Evolutionary conservation across 805 yeast genomes (phyloP), one percentile per base, ranked within the genome.

Genomic region (Grigorovia yakushimaensis): DNA sequence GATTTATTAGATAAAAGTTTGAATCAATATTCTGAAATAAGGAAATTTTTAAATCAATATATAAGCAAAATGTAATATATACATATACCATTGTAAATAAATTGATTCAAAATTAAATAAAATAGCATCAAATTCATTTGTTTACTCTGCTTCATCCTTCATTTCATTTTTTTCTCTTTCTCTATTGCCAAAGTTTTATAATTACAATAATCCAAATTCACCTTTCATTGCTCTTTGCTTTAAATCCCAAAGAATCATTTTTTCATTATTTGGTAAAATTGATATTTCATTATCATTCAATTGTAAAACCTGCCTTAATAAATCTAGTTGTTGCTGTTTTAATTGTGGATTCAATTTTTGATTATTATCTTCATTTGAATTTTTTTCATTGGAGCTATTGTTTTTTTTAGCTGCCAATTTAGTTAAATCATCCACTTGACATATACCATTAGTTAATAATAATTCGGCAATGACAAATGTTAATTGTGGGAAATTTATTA

Each of bases 391-490:
- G 6, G 52, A 50, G 35, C 41, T 49, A 23, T 47, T 49, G n/a
- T 49, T 50, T 62, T 66, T 35, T 58, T 53, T 23, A 65, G 61
- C 50, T 63, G 67, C 65, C 19, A 62, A 49, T 35, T 64, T 63
- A 30, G 65, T 60, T 49, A 65, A 42, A 41, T 64, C 68, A 38
- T 65, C 69, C 6, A 63, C 63, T 33, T 58, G 55, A 21, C 65
- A 55, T 22, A 65, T 53, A 15, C 66, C 63, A 44, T 61, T 61
- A 15, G 64, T 66, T 51, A 82, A 59, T 51, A 87, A 65, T 1
- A 81, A 71, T 58, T 89, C 96, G 2, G 88, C 91, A 24, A 87
- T 69, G 0, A 95, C 93, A 62, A 81, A 88, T 1, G 86, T 69
- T 42, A 91, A 69, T 62, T 91, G 97, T 0, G 97, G 97, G 49